phyloP scores from a whole-genome alignment of 163 green algal species.

The Chlamydomonas reinhardtii region DNA sequence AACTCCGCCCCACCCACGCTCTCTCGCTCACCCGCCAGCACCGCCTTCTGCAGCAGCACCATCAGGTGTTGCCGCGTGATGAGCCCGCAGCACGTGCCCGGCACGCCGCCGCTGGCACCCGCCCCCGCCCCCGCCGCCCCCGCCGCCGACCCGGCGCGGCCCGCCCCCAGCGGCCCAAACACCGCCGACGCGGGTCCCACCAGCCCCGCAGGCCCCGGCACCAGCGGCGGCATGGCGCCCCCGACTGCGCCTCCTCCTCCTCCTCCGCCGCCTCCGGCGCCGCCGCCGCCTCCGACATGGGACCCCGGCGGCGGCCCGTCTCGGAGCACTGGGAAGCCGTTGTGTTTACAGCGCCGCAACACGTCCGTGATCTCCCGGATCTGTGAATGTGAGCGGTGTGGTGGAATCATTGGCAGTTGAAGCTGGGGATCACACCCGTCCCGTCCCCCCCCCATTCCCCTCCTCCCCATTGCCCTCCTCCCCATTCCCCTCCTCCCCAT shows the following conservation, averaged over 20 bases:
- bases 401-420: too few relatives aligned
- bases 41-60: slow-evolving; percentile 81
- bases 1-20: too few relatives aligned
- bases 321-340: slow-evolving; percentile 90
- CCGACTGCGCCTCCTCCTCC: too few relatives aligned
- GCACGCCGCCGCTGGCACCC: neutral
- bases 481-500: neutral
- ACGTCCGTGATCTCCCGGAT: slow-evolving; percentile 65
- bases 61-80: slow-evolving; percentile 88
- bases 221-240: neutral
- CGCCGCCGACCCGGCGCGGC: neutral
- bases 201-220: too few relatives aligned
- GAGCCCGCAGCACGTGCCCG: slow-evolving; percentile 77
- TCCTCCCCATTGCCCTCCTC: neutral
- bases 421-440: too few relatives aligned
- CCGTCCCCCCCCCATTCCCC: neutral
- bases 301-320: slow-evolving; percentile 22
- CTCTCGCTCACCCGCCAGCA: slow-evolving; percentile 50
- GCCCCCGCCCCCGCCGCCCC: neutral
- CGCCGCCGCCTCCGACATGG: neutral
- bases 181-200: neutral
- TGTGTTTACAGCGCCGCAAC: slow-evolving; percentile 82
- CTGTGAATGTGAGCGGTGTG: neutral
- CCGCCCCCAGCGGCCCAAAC: neutral
- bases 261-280: too few relatives aligned